Evolutionary conservation across 352 stramenopile genomes (phyloP), one percentile per base, ranked within the genome.

Genomic region (Phytopythium delawarense): DNA sequence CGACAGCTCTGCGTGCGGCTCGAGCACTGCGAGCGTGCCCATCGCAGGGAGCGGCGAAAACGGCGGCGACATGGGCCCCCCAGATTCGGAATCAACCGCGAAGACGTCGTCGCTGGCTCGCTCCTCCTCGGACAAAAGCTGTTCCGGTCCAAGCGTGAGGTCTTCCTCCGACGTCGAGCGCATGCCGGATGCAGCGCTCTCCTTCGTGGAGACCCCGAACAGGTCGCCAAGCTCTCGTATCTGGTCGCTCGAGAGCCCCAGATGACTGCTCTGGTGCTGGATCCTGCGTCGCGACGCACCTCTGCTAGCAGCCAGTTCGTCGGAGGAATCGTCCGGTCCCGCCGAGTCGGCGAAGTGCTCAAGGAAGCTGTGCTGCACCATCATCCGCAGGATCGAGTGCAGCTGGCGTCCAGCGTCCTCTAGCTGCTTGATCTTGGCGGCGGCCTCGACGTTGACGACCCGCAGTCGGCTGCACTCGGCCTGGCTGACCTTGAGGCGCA

Each of bases 311-410:
- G 5, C 18, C 8, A 21, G 25, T 20, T 12, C 55, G 20, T 61
- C 42, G 1, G 39, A 18, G 0, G 55, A 21, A 2, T 52, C 55
- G 20, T 52, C 55, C 0, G 13, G 23, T 11, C 35, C 35, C 35
- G 35, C 8, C 35, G 35, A 40, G 35, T 40, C 12, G 35, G 35
- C 35, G 49, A 92, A 89, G 30, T 91, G 78, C 30, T 92, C 81
- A 20, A 79, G 69, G 59, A 88, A 89, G 53, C 61, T 75, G 48
- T 92, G 81, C 45, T 91, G 74, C 35, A 91, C 84, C 72, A 92
- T 83, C 37, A 73, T 65, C 9, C 80, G 76, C 18, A 92, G 57
- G 28, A 91, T 77, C 12, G 66, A 77, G 59, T 87, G 73, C 45
- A 91, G 56, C 49, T 90, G 77, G 21, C 69, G 72, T 0, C 81